phyloP scores from a whole-genome alignment of 1,284 basidiomycete genomes.

The Trichosporon asahii region DNA sequence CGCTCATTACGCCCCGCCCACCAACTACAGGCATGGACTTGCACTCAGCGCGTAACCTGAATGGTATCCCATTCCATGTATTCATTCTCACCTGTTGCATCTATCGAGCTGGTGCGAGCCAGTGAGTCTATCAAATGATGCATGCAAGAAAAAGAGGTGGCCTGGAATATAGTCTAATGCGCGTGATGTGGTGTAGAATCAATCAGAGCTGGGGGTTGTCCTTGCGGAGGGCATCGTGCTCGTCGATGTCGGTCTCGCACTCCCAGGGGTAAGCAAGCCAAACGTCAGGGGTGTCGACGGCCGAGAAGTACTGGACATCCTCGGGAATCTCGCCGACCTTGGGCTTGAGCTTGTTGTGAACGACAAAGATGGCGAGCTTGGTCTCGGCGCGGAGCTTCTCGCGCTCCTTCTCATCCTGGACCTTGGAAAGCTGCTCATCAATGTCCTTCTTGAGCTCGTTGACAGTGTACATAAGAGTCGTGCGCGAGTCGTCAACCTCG shows the following conservation, averaged over 20 bases:
- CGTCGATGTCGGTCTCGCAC: constrained; percentile 46
- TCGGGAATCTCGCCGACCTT: constrained; percentile 71
- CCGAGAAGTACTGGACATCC: constrained; percentile 50
- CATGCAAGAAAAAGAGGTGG: neutral
- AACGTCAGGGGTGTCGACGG: constrained; percentile 51
- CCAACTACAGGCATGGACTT: no score
- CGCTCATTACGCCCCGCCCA: no score
- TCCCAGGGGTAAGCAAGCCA: constrained; percentile 54
- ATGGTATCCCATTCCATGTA: neutral
- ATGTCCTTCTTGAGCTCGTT: constrained; percentile 83
- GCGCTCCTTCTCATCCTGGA: constrained; percentile 65
- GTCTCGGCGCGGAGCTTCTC: constrained; percentile 63
- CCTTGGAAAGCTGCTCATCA: constrained; percentile 62
- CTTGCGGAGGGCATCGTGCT: constrained; percentile 40
- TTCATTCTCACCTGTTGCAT: neutral
- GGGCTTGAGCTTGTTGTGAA: constrained; percentile 88
- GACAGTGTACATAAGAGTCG: constrained; percentile 84
- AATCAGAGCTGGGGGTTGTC: constrained; percentile 32
- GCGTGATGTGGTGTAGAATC: no score
- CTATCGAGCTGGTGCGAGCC: neutral
- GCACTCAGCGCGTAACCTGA: neutral
- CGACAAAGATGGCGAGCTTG: constrained; percentile 84
- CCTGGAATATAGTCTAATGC: neutral
- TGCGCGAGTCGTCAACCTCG: constrained; percentile 90
- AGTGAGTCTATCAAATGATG: constrained; percentile 5